Evolutionary conservation across 352 stramenopile genomes (phyloP), one percentile per base, ranked within the genome.

Genomic region (Phytophthora lateralis): DNA sequence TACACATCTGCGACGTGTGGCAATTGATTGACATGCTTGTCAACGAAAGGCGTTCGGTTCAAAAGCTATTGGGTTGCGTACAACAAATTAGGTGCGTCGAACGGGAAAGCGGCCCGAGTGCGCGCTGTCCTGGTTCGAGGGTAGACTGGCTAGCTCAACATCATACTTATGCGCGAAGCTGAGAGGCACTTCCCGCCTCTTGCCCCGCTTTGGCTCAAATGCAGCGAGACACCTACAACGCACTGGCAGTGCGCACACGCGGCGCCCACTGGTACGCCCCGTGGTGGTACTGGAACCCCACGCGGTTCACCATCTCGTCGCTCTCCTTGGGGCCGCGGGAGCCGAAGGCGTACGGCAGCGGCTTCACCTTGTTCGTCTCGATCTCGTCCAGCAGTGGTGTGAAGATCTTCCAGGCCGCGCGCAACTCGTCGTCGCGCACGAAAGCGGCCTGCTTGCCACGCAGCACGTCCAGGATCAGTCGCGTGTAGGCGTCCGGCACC

Each of bases 401-500:
- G 69, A 99, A 99, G 50, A 99, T 98, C 69, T 98, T 92, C 97
- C 98, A 99, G 43, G 93, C 87, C 6, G 92, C 85, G 35, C 89
- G 80, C 35, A 99, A 79, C 80, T 99, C 98, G 66, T 99, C 98
- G 55, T 97, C 90, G 21, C 97, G 86, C 39, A 99, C 97, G 76
- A 99, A 99, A n/a, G 87, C 91, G 8, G 91, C 90, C 55, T 96
- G 91, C 56, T 98, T 93, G 55, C 97, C 97, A 44, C 95, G 88
- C 42, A 99, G 78, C 46, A 99, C 97, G 67, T 99, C 97, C 24
- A 99, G 82, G 35, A 99, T 96, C 9, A 99, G 76, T 6, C 97
- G 83, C 37, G 97, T 98, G 80, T 99, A 99, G 15, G 98, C 97
- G 72, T 99, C 97, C 2, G 97, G 97, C 60, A 98, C 96, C 45